phyloP scores from a whole-genome alignment of 257 asterid species.

The Solanum bulbocastanum region DNA sequence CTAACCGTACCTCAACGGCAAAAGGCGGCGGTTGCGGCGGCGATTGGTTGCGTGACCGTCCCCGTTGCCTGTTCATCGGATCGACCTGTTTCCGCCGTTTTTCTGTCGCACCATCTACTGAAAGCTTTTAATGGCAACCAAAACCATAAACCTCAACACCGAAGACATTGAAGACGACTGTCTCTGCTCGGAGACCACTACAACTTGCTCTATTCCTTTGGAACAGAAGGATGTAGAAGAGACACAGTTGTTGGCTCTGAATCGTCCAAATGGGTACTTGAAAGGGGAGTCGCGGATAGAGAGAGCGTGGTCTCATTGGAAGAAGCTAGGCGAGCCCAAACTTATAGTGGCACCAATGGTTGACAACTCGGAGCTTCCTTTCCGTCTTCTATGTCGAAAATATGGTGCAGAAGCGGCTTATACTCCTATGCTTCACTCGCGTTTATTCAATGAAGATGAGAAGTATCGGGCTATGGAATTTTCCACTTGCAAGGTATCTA shows the following conservation, averaged over 20 bases:
- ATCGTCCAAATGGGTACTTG: conserved; percentile 52
- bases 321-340: conserved; percentile 63
- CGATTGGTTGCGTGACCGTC: conserved; percentile 24
- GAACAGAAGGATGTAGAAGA: conserved; percentile 8
- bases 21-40: neutral
- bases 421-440: conserved; percentile 94
- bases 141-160: conserved; percentile 17
- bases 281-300: conserved; percentile 60
- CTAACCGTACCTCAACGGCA: neutral
- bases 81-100: conserved; percentile 6
- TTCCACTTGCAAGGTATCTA: conserved; percentile 70
- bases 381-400: conserved; percentile 86
- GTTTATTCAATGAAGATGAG: conserved; percentile 66
- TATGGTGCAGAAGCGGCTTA: conserved; percentile 96
- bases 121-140: conserved; percentile 43
- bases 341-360: conserved; percentile 90
- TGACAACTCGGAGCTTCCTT: conserved; percentile 96
- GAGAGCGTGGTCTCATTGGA: conserved; percentile 95
- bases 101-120: neutral
- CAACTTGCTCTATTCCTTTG: neutral
- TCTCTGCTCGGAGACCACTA: conserved; percentile 30
- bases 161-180: conserved; percentile 19
- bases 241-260: conserved; percentile 6
- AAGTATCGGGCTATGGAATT: conserved; percentile 76
- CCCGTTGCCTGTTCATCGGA: conserved; percentile 28